phyloP scores from a whole-genome alignment of 2,329 filamentous ascomycete species.

The Huntiella abstrusa region DNA sequence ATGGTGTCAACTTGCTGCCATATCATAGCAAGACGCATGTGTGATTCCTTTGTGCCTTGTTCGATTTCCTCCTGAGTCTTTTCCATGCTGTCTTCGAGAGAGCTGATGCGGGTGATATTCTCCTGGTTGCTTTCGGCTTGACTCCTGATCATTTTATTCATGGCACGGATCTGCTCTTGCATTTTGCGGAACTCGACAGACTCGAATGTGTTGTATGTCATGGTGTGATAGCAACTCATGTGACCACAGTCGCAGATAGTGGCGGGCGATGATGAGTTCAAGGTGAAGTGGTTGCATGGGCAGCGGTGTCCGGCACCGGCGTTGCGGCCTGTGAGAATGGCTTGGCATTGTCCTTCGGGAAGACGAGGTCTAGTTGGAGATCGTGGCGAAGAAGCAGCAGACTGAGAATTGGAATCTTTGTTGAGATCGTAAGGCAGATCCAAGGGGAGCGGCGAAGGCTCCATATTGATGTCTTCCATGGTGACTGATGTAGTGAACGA shows the following conservation, averaged over 20 bases:
- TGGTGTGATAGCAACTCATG: slow-evolving; percentile 38
- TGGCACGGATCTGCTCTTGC: slow-evolving; percentile 24
- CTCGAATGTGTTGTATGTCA: slow-evolving; percentile 26
- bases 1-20: slow-evolving; percentile 33
- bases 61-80: slow-evolving; percentile 31
- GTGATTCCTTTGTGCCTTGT: slow-evolving; percentile 34
- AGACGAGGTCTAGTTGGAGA: slow-evolving; percentile 18
- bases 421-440: neutral
- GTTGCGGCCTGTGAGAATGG: slow-evolving; percentile 36
- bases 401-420: neutral
- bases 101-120: slow-evolving; percentile 25
- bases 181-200: slow-evolving; percentile 30
- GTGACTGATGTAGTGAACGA: neutral
- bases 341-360: slow-evolving; percentile 39
- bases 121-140: slow-evolving; percentile 21
- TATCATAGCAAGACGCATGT: slow-evolving; percentile 33
- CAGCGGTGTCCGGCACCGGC: slow-evolving; percentile 36
- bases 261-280: slow-evolving; percentile 33
- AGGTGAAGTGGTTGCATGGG: slow-evolving; percentile 37
- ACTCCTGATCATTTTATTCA: slow-evolving; percentile 26
- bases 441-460: slow-evolving; percentile 7
- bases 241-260: slow-evolving; percentile 40
- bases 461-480: slow-evolving; percentile 7
- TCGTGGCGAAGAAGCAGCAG: slow-evolving; percentile 16
- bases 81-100: slow-evolving; percentile 36